Conservation (phyloP, 108 stramenopile genomes). For the Mediolabrus comicus region DNA sequence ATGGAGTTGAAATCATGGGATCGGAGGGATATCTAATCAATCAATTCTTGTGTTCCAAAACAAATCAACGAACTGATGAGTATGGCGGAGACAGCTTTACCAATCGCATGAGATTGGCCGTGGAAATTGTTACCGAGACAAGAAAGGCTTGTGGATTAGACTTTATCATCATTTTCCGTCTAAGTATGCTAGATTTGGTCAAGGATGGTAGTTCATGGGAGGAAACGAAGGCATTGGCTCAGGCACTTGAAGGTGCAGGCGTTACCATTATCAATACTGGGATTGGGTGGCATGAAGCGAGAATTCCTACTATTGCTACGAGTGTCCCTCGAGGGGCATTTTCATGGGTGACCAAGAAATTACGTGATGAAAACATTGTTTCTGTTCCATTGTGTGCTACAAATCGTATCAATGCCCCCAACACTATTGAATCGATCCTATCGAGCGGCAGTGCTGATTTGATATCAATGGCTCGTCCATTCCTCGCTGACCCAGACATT, state of each 20-base stretch:
- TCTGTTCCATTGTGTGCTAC: slow-evolving; percentile 91
- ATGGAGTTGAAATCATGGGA: slow-evolving; percentile 99
- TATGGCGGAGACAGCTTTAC: slow-evolving; percentile 89
- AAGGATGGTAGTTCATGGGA: slow-evolving; percentile 93
- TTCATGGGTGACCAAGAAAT: slow-evolving; percentile 86
- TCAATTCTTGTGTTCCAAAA: slow-evolving; percentile 89
- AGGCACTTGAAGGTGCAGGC: slow-evolving; percentile 86
- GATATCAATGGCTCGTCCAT: slow-evolving; percentile 96
- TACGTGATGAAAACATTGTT: slow-evolving; percentile 76
- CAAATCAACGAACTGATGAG: slow-evolving; percentile 90
- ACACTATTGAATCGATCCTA: slow-evolving; percentile 81
- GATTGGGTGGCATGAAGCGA: slow-evolving; percentile 99
- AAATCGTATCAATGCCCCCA: slow-evolving; percentile 97
- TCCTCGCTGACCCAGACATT: slow-evolving; percentile 95
- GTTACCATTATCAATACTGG: slow-evolving; percentile 97
- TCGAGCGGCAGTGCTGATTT: slow-evolving; percentile 80
- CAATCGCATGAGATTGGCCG: slow-evolving; percentile 88
- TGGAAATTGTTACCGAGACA: slow-evolving; percentile 88
- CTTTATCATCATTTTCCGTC: slow-evolving; percentile 97
- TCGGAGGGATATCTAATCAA: slow-evolving; percentile 97
- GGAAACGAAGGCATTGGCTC: slow-evolving; percentile 86
- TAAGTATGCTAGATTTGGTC: slow-evolving; percentile 95
- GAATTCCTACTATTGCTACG: slow-evolving; percentile 97
- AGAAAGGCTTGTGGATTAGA: slow-evolving; percentile 82
- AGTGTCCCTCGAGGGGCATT: slow-evolving; percentile 95